These are phyloP conservation scores for Funneliformis geosporum DNA, from an alignment of 192 early-diverging fungal species.

Conservation along the genomic window DNA sequence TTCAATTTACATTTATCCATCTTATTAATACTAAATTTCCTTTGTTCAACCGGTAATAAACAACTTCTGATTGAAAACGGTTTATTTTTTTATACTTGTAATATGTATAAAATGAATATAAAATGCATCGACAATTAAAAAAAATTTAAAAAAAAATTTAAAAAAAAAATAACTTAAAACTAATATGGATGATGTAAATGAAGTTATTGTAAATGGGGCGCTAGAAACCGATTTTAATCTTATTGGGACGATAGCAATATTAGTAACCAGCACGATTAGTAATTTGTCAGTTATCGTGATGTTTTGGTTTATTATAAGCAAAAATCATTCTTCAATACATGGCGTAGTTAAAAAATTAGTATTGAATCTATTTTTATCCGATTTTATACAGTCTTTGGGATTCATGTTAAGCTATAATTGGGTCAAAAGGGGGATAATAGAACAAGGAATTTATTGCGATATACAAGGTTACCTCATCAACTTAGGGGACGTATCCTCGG, in stretches of 20 bases:
- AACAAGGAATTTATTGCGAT: neutral
- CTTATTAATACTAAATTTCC: too few relatives aligned
- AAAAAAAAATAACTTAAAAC: too few relatives aligned
- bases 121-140: too few relatives aligned
- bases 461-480: conserved; percentile 25
- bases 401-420: conserved; percentile 28
- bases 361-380: conserved; percentile 7
- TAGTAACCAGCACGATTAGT: conserved; percentile 28
- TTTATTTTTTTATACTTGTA: too few relatives aligned
- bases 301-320: conserved; percentile 3
- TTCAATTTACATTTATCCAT: too few relatives aligned
- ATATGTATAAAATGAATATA: too few relatives aligned
- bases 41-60: too few relatives aligned
- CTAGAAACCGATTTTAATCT: neutral
- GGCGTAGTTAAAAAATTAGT: neutral
- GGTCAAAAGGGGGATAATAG: neutral
- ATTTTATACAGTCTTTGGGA: conserved; percentile 26
- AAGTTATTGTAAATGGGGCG: too few relatives aligned
- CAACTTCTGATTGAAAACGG: too few relatives aligned
- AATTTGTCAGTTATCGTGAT: neutral
- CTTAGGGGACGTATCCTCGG: conserved; percentile 27
- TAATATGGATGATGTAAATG: too few relatives aligned
- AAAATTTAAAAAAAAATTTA: too few relatives aligned
- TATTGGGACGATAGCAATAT: conserved; percentile 8
- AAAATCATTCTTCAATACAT: neutral